phyloP scores from a whole-genome alignment of 441 rosid genomes.

The Syzygium syzygioides region DNA sequence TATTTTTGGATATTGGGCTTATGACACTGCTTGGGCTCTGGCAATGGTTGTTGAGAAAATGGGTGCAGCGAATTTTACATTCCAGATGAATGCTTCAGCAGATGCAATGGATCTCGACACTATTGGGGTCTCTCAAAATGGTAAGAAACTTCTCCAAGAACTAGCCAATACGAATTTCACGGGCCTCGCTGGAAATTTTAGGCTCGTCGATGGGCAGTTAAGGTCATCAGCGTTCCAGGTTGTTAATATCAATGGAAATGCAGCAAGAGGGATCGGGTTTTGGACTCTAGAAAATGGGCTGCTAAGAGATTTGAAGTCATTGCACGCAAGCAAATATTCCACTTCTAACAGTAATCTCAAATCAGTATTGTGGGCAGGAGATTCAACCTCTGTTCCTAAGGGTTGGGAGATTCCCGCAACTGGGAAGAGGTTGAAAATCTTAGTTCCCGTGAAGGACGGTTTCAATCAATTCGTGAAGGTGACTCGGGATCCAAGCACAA shows the following conservation, averaged over 20 bases:
- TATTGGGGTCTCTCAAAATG: slow-evolving; percentile 38
- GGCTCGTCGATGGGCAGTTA: slow-evolving; percentile 31
- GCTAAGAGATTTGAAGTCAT: slow-evolving; percentile 9
- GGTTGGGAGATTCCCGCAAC: slow-evolving; percentile 56
- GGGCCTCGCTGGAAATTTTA: slow-evolving; percentile 47
- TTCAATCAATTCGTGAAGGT: slow-evolving; percentile 33
- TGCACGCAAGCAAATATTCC: slow-evolving; percentile 9
- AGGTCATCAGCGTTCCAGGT: slow-evolving; percentile 30
- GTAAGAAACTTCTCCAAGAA: slow-evolving; percentile 24
- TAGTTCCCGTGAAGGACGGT: slow-evolving; percentile 40
- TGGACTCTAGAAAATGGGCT: slow-evolving; percentile 48
- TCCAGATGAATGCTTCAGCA: slow-evolving; percentile 5
- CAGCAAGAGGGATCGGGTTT: slow-evolving; percentile 33
- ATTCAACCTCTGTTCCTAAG: slow-evolving; percentile 27
- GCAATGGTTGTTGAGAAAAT: slow-evolving; percentile 53
- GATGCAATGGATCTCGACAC: slow-evolving; percentile 31
- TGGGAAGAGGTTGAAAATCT: slow-evolving; percentile 35
- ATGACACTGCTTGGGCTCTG: slow-evolving; percentile 47
- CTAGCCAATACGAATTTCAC: slow-evolving; percentile 23
- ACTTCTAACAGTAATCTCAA: slow-evolving; percentile 32
- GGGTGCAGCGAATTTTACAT: slow-evolving; percentile 16
- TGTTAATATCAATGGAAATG: slow-evolving; percentile 33
- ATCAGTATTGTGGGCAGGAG: slow-evolving; percentile 60
- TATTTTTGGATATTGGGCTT: slow-evolving; percentile 44
- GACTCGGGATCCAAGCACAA: slow-evolving; percentile 21